A percentile compares a stretch with the other conserved stretches of the same genome.
phyloP scores from a whole-genome alignment of 345 rosid genomes.

The Salix viminalis region DNA sequence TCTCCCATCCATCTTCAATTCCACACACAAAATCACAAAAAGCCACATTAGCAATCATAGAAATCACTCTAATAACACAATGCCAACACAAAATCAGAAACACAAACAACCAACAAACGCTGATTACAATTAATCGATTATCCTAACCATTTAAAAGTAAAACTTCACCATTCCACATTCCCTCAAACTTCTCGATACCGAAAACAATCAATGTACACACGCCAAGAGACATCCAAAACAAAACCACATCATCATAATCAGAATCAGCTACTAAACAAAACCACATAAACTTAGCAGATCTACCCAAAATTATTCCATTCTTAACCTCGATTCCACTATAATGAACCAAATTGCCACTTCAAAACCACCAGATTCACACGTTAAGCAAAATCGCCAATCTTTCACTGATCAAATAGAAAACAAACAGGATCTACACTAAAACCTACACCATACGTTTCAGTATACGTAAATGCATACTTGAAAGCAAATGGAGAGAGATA shows the following conservation, averaged over 20 bases:
- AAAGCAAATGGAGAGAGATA: not conserved
- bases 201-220: not conserved
- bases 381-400: constrained; percentile 1
- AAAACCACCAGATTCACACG: constrained; percentile 12
- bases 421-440: not conserved
- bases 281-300: constrained; percentile 16
- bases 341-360: not conserved
- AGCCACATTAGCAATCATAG: not conserved
- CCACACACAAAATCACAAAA: not conserved
- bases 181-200: not conserved
- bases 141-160: not conserved
- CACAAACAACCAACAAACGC: not conserved
- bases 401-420: not conserved
- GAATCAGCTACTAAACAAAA: not conserved
- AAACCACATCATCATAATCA: not conserved
- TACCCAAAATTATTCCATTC: constrained; percentile 1
- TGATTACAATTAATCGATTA: not conserved
- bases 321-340: not conserved
- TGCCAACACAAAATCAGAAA: not conserved
- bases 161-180: not conserved
- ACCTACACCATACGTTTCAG: not conserved
- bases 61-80: not conserved
- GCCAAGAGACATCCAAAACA: too few relatives aligned
- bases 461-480: not conserved
- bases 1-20: constrained; percentile 87